Base-by-base conservation (phyloP, 139 green algal species). In the Chlorella sp. region DNA sequence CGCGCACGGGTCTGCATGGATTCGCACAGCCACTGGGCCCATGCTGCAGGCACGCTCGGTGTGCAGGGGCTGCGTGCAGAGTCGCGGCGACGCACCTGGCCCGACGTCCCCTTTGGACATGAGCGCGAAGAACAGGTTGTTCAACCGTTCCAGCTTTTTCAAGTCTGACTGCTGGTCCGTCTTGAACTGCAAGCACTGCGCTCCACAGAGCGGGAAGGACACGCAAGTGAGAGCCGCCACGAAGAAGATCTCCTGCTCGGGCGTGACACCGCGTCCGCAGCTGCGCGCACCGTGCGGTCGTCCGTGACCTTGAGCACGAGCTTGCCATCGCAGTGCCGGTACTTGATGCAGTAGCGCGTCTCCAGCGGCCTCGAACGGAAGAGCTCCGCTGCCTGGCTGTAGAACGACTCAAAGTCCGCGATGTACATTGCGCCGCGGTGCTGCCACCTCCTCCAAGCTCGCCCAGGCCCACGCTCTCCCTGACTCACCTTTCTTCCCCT, bases 241-340 rank as follows among this genome's bases (percentile, higher is more conserved):
- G 10, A 55, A 55, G 42, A 55, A 55, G 42, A 17, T n/a, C n/a
- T n/a, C n/a, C n/a, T n/a, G n/a, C n/a, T n/a, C n/a, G n/a, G n/a
- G n/a, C n/a, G n/a, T n/a, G n/a, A n/a, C n/a, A n/a, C n/a, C n/a
- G n/a, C 17, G 23, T 68, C 6, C 26, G 6, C 55, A 34, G n/a
- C 1, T 24, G 42, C 6, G 49, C 85, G 76, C 71, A 96, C 91
- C 82, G 79, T 82, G 1, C 67, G 69, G 71, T 97, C 85, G 66
- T 97, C 92, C 0, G 92, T 97, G 33, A 96, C 88, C 75, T 97
- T 97, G 5, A 97, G 69, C 14, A 89, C 79, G 22, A 97, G 75
- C 73, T 92, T 92, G 33, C 89, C 90, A 32, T 95, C 88, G 26
- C 78, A 86, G 35, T 97, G 87, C 10, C 85, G 76, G 60, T 97